These are phyloP conservation scores for Sordariomycetes sp. DNA, from an alignment of 2,329 filamentous ascomycete species.

Conservation along the genomic window DNA sequence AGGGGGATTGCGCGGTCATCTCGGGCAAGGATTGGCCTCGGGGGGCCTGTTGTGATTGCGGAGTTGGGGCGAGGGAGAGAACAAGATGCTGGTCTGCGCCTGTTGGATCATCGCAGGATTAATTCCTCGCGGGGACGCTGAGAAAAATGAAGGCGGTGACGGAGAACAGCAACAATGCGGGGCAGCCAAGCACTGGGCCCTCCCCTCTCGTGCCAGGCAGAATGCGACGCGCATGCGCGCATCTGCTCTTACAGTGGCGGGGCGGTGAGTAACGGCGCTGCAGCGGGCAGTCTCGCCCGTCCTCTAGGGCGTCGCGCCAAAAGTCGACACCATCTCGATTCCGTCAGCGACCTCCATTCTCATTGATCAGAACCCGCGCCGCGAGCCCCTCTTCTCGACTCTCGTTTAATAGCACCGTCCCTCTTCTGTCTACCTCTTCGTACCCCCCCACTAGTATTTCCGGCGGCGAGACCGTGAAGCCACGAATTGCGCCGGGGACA, in stretches of 20 bases:
- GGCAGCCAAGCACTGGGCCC: neutral
- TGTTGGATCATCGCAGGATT: neutral
- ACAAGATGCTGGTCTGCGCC: neutral
- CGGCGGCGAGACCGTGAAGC: neutral
- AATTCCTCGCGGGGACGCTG: neutral
- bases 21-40: neutral
- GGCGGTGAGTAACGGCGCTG: neutral
- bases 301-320: neutral
- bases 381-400: neutral
- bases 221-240: neutral
- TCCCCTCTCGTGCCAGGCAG: slow-evolving; percentile 1
- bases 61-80: neutral
- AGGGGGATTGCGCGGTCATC: slow-evolving; percentile 46
- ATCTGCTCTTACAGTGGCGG: neutral
- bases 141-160: neutral
- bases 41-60: neutral
- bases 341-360: neutral
- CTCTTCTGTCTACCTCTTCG: neutral
- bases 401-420: neutral
- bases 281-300: neutral
- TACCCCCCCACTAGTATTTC: neutral
- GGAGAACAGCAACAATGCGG: neutral
- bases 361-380: neutral
- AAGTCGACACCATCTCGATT: neutral
- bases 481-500: neutral